phyloP scores from a whole-genome alignment of 129 eudicot genomes.

The Rutidosis leptorrhynchoides region DNA sequence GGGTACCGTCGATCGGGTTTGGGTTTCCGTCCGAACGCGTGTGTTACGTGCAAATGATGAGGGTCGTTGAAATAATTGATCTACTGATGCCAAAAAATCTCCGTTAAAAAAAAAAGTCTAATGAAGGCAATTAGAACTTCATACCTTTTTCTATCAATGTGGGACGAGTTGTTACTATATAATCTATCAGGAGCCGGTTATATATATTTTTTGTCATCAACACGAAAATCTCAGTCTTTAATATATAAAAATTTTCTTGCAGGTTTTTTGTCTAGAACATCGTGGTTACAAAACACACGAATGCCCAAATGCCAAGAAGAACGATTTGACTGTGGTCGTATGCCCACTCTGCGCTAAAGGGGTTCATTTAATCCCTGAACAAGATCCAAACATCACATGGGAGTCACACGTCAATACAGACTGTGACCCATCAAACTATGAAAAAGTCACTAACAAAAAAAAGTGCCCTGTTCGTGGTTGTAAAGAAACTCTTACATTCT shows the following conservation, averaged over 20 bases:
- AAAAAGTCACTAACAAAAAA: constrained; percentile 69
- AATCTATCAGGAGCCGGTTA: not conserved
- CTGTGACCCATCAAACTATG: constrained; percentile 95
- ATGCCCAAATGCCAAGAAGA: constrained; percentile 70
- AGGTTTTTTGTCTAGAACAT: constrained; percentile 91
- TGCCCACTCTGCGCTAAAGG: constrained; percentile 97
- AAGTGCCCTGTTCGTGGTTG: constrained; percentile 85
- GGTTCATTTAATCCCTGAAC: constrained; percentile 74
- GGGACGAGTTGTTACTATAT: not conserved
- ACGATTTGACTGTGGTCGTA: constrained; percentile 75
- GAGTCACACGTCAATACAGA: constrained; percentile 84
- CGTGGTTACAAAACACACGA: constrained; percentile 70
- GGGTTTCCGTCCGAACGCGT: too few relatives aligned
- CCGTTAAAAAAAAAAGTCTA: not conserved
- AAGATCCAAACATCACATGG: constrained; percentile 94
- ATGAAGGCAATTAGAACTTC: not conserved
- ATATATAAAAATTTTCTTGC: not conserved
- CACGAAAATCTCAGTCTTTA: too few relatives aligned
- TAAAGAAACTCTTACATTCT: constrained; percentile 73
- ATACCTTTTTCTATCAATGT: not conserved
- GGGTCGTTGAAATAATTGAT: too few relatives aligned
- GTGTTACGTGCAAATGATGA: too few relatives aligned
- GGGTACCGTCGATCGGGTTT: too few relatives aligned
- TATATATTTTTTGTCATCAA: not conserved
- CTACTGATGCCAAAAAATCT: too few relatives aligned